Evolutionary conservation across 768 basidiomycete genomes (phyloP).

Genomic region (Mycena leptocephala): DNA sequence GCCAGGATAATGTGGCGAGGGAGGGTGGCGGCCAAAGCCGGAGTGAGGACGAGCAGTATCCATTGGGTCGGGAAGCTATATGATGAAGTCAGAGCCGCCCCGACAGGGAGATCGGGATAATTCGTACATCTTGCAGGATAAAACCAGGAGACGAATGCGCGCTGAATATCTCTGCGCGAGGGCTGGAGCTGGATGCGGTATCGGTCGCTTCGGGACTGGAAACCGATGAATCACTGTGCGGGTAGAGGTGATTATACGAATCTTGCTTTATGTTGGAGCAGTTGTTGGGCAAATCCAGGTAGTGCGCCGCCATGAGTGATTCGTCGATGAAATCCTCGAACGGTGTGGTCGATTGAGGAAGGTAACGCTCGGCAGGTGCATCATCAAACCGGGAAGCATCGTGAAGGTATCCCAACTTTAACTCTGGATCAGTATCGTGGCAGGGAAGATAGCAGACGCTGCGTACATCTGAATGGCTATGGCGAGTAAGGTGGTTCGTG

Average conservation of each 20-base stretch:
- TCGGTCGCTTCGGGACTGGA: constrained; percentile 20
- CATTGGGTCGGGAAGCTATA: constrained; percentile 9
- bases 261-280: background rate
- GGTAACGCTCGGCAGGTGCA: background rate
- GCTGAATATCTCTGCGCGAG: background rate
- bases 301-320: constrained; percentile 18
- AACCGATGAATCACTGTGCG: constrained; percentile 6
- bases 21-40: background rate
- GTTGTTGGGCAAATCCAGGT: background rate
- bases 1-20: background rate
- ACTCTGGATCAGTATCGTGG: background rate
- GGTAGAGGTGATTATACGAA: background rate
- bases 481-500: background rate
- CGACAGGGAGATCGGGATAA: background rate
- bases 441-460: background rate
- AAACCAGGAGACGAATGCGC: constrained; percentile 8
- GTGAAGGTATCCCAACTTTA: constrained; percentile 15
- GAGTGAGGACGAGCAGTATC: constrained; percentile 1
- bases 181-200: constrained; percentile 17
- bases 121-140: background rate
- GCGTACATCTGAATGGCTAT: background rate
- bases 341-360: background rate
- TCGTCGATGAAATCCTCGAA: constrained; percentile 19
- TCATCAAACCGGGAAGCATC: background rate
- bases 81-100: background rate